Conservation (phyloP, 139 green algal genomes). For the Marvania coccoides region DNA sequence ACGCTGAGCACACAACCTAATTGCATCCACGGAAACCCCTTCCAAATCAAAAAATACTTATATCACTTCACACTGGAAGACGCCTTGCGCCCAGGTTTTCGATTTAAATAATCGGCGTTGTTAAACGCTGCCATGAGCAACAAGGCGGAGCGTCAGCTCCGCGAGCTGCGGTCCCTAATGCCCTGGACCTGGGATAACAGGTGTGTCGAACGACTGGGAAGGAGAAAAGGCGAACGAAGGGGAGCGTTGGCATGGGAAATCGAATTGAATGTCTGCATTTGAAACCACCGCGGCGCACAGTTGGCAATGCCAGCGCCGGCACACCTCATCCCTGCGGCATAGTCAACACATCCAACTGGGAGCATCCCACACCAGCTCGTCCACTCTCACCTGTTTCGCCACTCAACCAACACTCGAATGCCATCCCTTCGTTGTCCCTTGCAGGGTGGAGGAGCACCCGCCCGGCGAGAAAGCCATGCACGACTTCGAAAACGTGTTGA, state of each 20-base stretch:
- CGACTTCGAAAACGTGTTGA: constrained; percentile 36
- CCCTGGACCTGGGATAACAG: constrained; percentile 39
- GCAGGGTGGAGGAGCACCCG: constrained; percentile 39
- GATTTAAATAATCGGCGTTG: not conserved
- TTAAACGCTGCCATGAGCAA: too few relatives aligned
- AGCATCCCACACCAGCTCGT: too few relatives aligned
- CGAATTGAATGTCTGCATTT: not conserved
- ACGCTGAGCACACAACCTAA: too few relatives aligned
- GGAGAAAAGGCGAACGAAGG: not conserved
- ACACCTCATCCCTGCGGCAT: too few relatives aligned
- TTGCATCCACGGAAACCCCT: too few relatives aligned
- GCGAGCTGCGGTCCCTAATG: constrained; percentile 32
- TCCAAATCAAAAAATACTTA: too few relatives aligned
- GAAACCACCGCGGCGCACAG: too few relatives aligned
- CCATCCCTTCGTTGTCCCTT: not conserved
- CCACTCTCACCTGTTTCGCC: too few relatives aligned
- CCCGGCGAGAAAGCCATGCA: constrained; percentile 38
- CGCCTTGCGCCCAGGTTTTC: not conserved
- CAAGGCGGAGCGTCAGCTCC: constrained; percentile 24
- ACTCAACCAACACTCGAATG: too few relatives aligned
- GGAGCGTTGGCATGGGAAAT: not conserved
- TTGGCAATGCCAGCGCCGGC: too few relatives aligned
- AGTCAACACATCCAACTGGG: too few relatives aligned
- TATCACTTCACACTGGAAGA: too few relatives aligned
- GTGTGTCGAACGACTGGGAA: not conserved